Conservation (phyloP, 2,329 filamentous ascomycete species). For the Cercospora citrullina region DNA sequence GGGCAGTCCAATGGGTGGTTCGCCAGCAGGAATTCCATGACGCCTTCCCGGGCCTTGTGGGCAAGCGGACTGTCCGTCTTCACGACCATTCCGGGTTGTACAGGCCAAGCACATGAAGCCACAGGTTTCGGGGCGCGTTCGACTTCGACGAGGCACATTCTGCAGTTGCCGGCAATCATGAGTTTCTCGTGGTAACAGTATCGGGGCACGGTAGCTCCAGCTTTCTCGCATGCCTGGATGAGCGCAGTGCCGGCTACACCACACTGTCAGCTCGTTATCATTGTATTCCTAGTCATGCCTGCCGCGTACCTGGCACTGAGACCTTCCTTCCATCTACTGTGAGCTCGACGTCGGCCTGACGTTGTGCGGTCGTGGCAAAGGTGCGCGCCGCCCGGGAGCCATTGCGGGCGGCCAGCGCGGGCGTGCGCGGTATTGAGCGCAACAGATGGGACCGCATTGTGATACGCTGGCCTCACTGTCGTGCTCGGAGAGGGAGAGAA, state of each 20-base stretch:
- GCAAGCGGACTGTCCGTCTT: constrained; percentile 96
- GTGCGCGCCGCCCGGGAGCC: constrained; percentile 65
- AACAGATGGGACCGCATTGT: constrained; percentile 66
- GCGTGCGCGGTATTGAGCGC: constrained; percentile 61
- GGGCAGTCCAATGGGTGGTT: constrained; percentile 97
- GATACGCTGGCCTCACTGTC: constrained; percentile 36
- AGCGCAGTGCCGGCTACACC: constrained; percentile 84
- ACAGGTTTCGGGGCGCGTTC: constrained; percentile 95
- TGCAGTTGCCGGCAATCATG: constrained; percentile 98
- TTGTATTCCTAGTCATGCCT: background rate
- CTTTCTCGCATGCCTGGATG: constrained; percentile 99
- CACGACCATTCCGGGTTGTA: constrained; percentile 97
- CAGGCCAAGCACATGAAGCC: constrained; percentile 97
- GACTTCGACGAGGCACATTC: constrained; percentile 99
- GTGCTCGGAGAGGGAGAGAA: constrained; percentile 14
- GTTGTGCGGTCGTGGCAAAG: constrained; percentile 77
- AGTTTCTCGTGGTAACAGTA: constrained; percentile 99
- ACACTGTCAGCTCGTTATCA: constrained; percentile 26
- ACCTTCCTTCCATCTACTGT: constrained; percentile 97
- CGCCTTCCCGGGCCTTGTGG: constrained; percentile 96
- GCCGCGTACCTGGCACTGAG: constrained; percentile 80
- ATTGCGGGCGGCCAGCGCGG: constrained; percentile 41
- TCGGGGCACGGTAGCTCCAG: constrained; percentile 86
- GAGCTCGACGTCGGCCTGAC: constrained; percentile 91
- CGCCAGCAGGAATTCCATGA: constrained; percentile 97